A percentile compares a stretch with the other conserved stretches of the same genome.
These are phyloP conservation scores for Alternaria consortialis DNA, from an alignment of 2,329 filamentous ascomycete species.

Conservation along the genomic window DNA sequence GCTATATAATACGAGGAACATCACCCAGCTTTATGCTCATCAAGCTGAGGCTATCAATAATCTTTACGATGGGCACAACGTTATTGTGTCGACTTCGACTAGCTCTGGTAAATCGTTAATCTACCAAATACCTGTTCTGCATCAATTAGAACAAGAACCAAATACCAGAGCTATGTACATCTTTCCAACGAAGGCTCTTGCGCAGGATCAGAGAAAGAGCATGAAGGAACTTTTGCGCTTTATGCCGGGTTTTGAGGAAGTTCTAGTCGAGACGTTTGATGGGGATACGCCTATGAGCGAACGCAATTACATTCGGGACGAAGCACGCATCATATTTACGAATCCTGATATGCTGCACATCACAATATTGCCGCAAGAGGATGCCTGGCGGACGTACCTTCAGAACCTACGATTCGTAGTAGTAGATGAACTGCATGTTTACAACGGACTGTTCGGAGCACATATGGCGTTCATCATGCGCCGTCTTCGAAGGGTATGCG, in stretches of 20 bases:
- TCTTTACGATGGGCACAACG: conserved; percentile 80
- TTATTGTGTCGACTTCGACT: conserved; percentile 93
- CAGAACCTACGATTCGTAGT: conserved; percentile 91
- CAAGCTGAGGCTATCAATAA: conserved; percentile 94
- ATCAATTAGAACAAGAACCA: conserved; percentile 80
- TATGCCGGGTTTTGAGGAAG: conserved; percentile 77
- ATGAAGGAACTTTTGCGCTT: conserved; percentile 84
- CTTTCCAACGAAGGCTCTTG: conserved; percentile 95
- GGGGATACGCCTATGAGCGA: conserved; percentile 88
- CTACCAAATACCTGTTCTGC: conserved; percentile 91
- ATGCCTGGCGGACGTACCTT: conserved; percentile 87
- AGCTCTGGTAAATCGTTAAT: conserved; percentile 98
- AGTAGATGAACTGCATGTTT: conserved; percentile 86
- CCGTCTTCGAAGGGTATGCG: conserved; percentile 84
- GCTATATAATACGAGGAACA: conserved; percentile 88
- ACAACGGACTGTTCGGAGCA: conserved; percentile 92
- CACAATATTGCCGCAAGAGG: conserved; percentile 91
- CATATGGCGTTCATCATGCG: conserved; percentile 97
- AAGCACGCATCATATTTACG: conserved; percentile 93
- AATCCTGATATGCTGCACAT: conserved; percentile 98
- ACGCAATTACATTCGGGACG: conserved; percentile 81
- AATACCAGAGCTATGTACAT: conserved; percentile 93
- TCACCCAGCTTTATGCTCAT: conserved; percentile 87
- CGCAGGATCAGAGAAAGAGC: conserved; percentile 91
- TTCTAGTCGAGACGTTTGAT: conserved; percentile 91